Evolutionary conservation across 371 early-diverging fungal genomes (phyloP), one percentile per base, ranked within the genome.

Genomic region (Mycotypha africana): DNA sequence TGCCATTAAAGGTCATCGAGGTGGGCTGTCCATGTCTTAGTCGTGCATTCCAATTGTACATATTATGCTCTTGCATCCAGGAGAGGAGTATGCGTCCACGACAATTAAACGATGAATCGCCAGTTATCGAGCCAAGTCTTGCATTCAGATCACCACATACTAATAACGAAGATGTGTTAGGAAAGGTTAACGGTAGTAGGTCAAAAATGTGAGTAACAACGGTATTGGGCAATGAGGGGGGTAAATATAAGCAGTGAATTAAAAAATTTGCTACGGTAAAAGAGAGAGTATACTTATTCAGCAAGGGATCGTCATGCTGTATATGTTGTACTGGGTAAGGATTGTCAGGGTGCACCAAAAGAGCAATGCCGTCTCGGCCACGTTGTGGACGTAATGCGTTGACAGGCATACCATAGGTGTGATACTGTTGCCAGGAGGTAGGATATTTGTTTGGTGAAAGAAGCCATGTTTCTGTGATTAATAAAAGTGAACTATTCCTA

Each of bases 61-160:
- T 6, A 6, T 12, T 6, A 12, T 28, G 30, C 8, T 6, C 6
- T 28, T 28, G 30, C 12, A 28, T 6, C 30, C 30, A 28, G 30
- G 8, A 8, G 8, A 6, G 12, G 12, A 28, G 12, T 8, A 28
- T 28, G 12, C 12, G 30, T 8, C 30, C 30, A 8, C 30, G 30
- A 28, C 8, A 12, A 12, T 28, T 28, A 28, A 28, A 28, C 30
- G 8, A 8, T 28, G 30, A 8, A 28, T 28, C 30, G 12, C 30
- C 30, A 28, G 30, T 28, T 6, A 8, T 6, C 8, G 6, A 6
- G 30, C 30, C 30, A 6, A 28, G 8, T 28, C 30, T 6, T 12
- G 30, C 30, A 40, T 40, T 40, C 15, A 40, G 26, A 25, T 40
- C 40, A 5, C 40, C 40, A 40, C 40, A 40, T 10, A 28, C 12